phyloP scores from a whole-genome alignment of 1,284 basidiomycete genomes.

The Neonothopanus nambi region DNA sequence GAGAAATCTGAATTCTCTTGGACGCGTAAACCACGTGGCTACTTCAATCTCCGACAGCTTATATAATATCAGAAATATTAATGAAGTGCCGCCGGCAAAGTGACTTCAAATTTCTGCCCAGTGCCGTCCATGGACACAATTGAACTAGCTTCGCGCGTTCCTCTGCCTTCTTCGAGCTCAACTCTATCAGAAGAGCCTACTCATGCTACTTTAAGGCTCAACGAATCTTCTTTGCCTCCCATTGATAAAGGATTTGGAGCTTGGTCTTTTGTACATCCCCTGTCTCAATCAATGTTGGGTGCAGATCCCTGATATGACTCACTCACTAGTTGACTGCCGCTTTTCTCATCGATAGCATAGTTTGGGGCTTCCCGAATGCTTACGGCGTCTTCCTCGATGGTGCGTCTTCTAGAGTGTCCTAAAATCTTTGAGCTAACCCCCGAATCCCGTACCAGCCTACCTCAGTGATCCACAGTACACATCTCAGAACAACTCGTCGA shows the following conservation, averaged over 20 bases:
- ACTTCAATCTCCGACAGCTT: no score
- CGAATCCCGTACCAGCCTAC: constrained; percentile 24
- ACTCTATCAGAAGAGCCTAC: neutral
- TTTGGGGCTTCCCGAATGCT: constrained; percentile 39
- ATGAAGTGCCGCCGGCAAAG: no score
- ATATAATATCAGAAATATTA: no score
- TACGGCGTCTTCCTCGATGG: constrained; percentile 35
- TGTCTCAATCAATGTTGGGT: neutral
- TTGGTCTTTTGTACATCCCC: constrained; percentile 31
- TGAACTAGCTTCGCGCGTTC: constrained; percentile 20
- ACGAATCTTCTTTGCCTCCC: constrained; percentile 27
- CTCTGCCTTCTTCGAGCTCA: constrained; percentile 20
- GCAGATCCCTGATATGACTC: neutral
- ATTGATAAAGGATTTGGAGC: constrained; percentile 34
- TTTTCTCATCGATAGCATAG: constrained; percentile 37
- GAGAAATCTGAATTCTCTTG: no score
- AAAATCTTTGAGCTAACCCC: neutral
- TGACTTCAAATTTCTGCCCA: no score
- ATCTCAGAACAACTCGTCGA: constrained; percentile 7
- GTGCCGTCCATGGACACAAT: no score
- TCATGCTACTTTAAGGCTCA: neutral
- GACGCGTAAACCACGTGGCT: no score
- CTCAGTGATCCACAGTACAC: constrained; percentile 10
- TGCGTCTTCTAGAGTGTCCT: neutral
- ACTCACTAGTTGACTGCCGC: constrained; percentile 30